Percentiles rank a stretch among this genome's conserved stretches.
Evolutionary conservation across 2,329 filamentous ascomycete species (phyloP).

Genomic region (Anisogramma anomala): DNA sequence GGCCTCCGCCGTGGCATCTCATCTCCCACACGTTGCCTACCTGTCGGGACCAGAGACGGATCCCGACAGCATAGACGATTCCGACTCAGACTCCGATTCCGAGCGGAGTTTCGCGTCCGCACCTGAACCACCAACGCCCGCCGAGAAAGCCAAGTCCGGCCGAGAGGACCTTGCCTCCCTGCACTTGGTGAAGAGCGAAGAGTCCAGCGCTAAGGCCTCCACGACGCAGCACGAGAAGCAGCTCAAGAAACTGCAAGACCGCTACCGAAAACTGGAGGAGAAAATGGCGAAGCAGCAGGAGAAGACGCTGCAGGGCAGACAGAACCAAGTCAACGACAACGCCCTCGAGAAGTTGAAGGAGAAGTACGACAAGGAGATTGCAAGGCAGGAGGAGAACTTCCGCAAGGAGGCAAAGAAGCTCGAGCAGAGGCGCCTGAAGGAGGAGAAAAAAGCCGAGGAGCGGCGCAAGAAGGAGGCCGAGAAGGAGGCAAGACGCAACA

Average conservation of each 20-base stretch:
- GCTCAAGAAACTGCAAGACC: constrained; percentile 50
- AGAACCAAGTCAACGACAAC: constrained; percentile 23
- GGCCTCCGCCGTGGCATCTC: constrained; percentile 32
- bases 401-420: constrained; percentile 52
- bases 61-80: constrained; percentile 19
- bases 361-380: constrained; percentile 50
- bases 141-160: neutral
- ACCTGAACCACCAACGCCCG: constrained; percentile 26
- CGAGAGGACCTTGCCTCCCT: constrained; percentile 14
- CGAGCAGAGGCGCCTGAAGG: constrained; percentile 50
- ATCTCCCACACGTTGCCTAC: constrained; percentile 25
- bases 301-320: constrained; percentile 28
- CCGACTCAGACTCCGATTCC: constrained; percentile 35
- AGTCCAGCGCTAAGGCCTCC: constrained; percentile 23
- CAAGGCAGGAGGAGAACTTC: constrained; percentile 57
- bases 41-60: constrained; percentile 22
- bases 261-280: constrained; percentile 49
- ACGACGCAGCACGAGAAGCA: constrained; percentile 46
- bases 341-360: constrained; percentile 47
- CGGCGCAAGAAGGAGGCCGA: constrained; percentile 38
- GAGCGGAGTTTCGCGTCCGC: constrained; percentile 39
- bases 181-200: constrained; percentile 28
- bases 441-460: constrained; percentile 48
- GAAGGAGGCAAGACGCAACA: constrained; percentile 38
- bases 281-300: constrained; percentile 46